Evolutionary conservation across 805 yeast species (phyloP), one percentile per base, ranked within the genome.

Genomic region (Lipomyces oligophaga): DNA sequence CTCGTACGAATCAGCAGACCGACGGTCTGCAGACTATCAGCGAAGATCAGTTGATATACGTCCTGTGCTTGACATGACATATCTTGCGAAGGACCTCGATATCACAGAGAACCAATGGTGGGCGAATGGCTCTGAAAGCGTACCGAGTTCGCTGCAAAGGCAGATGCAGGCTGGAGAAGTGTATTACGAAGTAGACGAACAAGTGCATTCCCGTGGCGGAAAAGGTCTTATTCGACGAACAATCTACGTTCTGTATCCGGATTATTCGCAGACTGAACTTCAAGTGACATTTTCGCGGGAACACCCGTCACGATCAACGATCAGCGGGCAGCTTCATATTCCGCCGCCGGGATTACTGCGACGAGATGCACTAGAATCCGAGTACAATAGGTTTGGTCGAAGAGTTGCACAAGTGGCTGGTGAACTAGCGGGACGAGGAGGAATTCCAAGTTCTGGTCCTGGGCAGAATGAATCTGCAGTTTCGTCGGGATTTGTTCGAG

Each of bases 201-300:
- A 73, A 47, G 60, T 61, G 11, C 67, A 81, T 5, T 55, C 55
- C 11, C 84, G 83, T 59, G 76, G 95, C 55, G 77, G 78, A 10
- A 77, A 77, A 20, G 66, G 74, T 5, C 52, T 68, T 43, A 66
- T 71, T 3, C 70, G 76, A 52, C 72, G 83, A 43, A 88, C 83
- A 54, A 79, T 83, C 54, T 86, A 85, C 60, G 71, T 87, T 11
- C 65, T 88, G 33, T 81, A 79, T 63, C 79, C 76, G 50, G 94
- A 85, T 61, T 79, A 82, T 55, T 77, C 93, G 1, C 86, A 81
- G 56, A 68, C 80, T 3, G 67, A 76, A 1, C 66, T 86, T 52
- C 79, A 80, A 40, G 66, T 84, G 3, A 70, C 74, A 19, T 86
- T 70, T 58, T 81, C 80, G 32, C 57, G 61, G 13, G 67, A 68